Evolutionary conservation across 106 monocot species (phyloP), one percentile per base, ranked within the genome.

Genomic region (Triglochin maritima): DNA sequence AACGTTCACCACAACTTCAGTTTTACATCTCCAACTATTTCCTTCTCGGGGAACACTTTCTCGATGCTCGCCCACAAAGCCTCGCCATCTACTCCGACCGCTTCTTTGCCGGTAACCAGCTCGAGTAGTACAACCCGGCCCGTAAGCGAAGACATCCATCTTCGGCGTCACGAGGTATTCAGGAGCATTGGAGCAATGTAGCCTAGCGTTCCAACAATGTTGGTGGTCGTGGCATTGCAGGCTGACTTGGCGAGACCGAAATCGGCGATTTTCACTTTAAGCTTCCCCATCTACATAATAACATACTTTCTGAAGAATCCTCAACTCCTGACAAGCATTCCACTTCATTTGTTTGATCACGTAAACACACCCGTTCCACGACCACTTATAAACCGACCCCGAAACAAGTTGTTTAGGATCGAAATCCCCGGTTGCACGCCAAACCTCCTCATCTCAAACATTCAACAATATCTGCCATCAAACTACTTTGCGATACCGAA

Each of bases 261-360:
- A 67, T 93, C 86, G 46, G 93, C 88, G 17, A 93, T 84, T 81
- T 93, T 93, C n/a, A n/a, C n/a, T n/a, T n/a, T n/a, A n/a, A 68
- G 88, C 93, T 29, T 29, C 29, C 29, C 29, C 29, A 29, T 29
- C 29, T 29, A 29, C 29, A 29, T 29, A 29, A 29, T 1, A 29
- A 29, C 29, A 29, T 67, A 92, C 92, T 88, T 92, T 92, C 71
- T 92, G 92, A 60, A 92, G 67, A 57, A 92, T 92, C 61, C 85
- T 85, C 71, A 92, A 83, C 81, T 92, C 92, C 5, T 85, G 79
- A 6, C 53, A 50, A 42, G 92, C 92, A 64, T 92, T 85, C 92
- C 92, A 92, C 75, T 85, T 92, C 92, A 92, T 92, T 81, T 73
- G 83, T 75, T 92, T 92, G 62, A 88, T 69, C 11, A 88, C 92